Conservation (phyloP, 2,329 filamentous ascomycete genomes). For the Arachnomyces sp. region DNA sequence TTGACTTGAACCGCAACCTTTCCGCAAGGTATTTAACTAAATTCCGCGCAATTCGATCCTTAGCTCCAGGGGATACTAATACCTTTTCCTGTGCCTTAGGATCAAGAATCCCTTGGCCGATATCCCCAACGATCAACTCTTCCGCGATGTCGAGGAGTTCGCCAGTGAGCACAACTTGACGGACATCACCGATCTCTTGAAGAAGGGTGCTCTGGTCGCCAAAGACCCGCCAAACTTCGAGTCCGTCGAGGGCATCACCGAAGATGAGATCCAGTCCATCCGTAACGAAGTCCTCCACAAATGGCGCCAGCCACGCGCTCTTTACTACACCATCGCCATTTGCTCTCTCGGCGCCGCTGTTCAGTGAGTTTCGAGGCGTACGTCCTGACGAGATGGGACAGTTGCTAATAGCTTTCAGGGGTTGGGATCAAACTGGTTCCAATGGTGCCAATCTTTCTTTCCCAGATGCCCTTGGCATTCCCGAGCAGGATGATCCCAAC, state of each 20-base stretch:
- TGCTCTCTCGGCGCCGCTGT: conserved; percentile 46
- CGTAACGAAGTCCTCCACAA: conserved; percentile 40
- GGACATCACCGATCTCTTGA: conserved; percentile 34
- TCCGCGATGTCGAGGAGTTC: conserved; percentile 37
- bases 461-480: conserved; percentile 39
- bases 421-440: conserved; percentile 47
- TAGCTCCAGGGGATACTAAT: background rate
- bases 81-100: conserved; percentile 17
- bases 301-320: conserved; percentile 41
- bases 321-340: conserved; percentile 45
- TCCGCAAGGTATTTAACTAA: conserved; percentile 19
- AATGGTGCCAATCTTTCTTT: conserved; percentile 48
- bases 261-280: conserved; percentile 35
- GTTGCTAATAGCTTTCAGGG: conserved; percentile 15
- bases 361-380: conserved; percentile 30
- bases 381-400: background rate
- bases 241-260: conserved; percentile 34
- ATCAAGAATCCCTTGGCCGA: conserved; percentile 41
- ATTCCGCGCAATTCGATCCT: background rate
- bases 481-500: conserved; percentile 26
- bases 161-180: conserved; percentile 32
- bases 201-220: conserved; percentile 43
- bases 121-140: conserved; percentile 28
- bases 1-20: conserved; percentile 22
- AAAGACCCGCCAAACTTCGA: conserved; percentile 41